These are phyloP conservation scores for Botrytis elliptica DNA, from an alignment of 2,329 filamentous ascomycete species.

Conservation along the genomic window DNA sequence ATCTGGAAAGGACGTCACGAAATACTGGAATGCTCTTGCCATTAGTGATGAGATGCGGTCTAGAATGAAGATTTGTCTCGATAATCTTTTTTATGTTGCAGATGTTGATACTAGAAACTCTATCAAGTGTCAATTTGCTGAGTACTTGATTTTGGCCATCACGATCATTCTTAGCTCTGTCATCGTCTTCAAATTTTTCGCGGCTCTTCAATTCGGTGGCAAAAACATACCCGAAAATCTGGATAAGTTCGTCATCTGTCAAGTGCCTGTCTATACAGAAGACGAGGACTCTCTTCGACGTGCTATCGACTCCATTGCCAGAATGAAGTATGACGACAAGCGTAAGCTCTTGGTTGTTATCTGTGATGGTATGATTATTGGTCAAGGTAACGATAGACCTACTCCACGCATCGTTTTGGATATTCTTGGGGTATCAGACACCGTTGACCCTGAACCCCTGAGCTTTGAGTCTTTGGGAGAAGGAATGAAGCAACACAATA, in stretches of 20 bases:
- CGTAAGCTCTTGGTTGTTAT: conserved; percentile 90
- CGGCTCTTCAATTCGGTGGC: conserved; percentile 86
- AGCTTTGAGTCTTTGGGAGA: conserved; percentile 97
- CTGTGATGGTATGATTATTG: conserved; percentile 99
- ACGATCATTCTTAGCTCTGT: conserved; percentile 77
- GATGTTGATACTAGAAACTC: conserved; percentile 91
- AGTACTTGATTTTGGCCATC: conserved; percentile 84
- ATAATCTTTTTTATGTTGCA: conserved; percentile 94
- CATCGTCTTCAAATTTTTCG: conserved; percentile 94
- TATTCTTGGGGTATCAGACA: conserved; percentile 91
- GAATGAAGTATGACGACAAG: conserved; percentile 98
- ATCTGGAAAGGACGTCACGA: conserved; percentile 76
- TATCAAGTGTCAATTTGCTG: conserved; percentile 77
- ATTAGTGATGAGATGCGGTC: conserved; percentile 56
- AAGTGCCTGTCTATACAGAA: conserved; percentile 96
- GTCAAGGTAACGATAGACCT: conserved; percentile 93
- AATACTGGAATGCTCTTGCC: conserved; percentile 73
- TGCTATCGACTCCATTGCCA: conserved; percentile 92
- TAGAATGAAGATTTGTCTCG: conserved; percentile 78
- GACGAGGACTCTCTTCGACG: conserved; percentile 96
- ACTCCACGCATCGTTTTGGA: conserved; percentile 95
- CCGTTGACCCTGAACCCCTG: conserved; percentile 89
- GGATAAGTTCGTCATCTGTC: conserved; percentile 97
- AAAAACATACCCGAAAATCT: conserved; percentile 94
- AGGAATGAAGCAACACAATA: conserved; percentile 96